Conservation (phyloP, 1,139 yeast genomes). For the Candida neerlandica region DNA sequence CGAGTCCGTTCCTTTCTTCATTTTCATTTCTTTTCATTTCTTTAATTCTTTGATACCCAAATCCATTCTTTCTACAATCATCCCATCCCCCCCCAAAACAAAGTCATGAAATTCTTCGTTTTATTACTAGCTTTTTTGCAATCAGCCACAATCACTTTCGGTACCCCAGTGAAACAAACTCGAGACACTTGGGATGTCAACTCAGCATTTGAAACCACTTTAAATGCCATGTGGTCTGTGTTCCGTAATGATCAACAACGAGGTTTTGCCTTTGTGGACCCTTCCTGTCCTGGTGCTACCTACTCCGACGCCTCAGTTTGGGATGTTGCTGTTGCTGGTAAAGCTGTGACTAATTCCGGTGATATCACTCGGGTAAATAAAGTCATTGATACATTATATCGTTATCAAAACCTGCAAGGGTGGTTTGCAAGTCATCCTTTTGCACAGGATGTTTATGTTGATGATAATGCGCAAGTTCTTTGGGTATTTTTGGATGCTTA, state of each 20-base stretch:
- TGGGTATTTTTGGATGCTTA: conserved; percentile 35
- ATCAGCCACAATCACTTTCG: neutral
- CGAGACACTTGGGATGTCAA: conserved; percentile 5
- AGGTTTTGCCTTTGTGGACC: conserved; percentile 19
- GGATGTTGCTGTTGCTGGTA: conserved; percentile 28
- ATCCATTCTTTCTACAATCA: no score
- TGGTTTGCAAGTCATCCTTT: conserved; percentile 30
- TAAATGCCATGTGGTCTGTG: conserved; percentile 13
- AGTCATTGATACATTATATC: conserved; percentile 17
- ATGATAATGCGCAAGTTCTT: conserved; percentile 37
- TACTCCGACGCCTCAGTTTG: conserved; percentile 23
- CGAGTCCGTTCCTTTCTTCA: no score
- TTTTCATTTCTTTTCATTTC: no score
- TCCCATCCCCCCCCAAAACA: no score
- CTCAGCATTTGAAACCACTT: conserved; percentile 8
- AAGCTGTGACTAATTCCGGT: conserved; percentile 18
- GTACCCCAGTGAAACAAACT: neutral
- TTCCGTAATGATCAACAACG: conserved; percentile 19
- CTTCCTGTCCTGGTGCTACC: conserved; percentile 12
- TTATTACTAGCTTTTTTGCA: neutral
- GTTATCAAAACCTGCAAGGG: conserved; percentile 19
- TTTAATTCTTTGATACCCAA: neutral
- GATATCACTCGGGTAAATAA: conserved; percentile 8
- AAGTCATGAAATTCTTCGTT: neutral
- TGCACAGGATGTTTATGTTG: conserved; percentile 33